Evolutionary conservation across 2,329 filamentous ascomycete species (phyloP), one percentile per base, ranked within the genome.

Genomic region (Periconia sp.): DNA sequence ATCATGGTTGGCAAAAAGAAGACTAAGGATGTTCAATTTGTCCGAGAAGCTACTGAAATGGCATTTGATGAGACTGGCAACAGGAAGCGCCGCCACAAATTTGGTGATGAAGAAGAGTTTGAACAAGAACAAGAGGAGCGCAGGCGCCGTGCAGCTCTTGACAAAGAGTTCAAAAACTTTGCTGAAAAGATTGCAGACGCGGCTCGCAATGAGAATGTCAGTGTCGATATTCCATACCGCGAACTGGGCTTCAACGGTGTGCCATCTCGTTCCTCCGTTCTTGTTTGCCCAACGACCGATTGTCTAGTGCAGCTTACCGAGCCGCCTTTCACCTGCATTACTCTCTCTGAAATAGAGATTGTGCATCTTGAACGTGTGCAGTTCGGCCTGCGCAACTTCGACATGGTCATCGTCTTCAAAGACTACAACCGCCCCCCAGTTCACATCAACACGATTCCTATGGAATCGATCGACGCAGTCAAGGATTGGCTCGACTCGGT

Each of bases 1-100:
- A 97, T 99, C 72, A 92, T 99, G 74, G 90, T 99, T 58, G 94
- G 94, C 56, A 97, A 96, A 82, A 95, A 96, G 79, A 99, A 99
- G 85, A 96, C 94, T 11, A 97, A 94, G 79, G 95, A 99, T 72
- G 90, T 99, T 1, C 95, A 99, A 66, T 99, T 99, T 77, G 97
- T 97, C 70, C 86, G 94, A 50, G 94, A 99, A 78, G 94, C 94
- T 3, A 97, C 94, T 0, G 94, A 99, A 63, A 97, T 99, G 73
- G 92, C 96, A 69, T 97, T 99, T 64, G 94, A 99, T 68, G 94
- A 99, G 78, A 99, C 94, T 45, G 95, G 94, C 62, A 99, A 97
- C 76, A 85, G 95, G 59, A 96, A 97, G 79, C 90, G 94, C 62
- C 97, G 97, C 77, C 96, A 97, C 76, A 88, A 94, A 46, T 97